Evolutionary conservation across 495 filamentous ascomycete species (phyloP).

Genomic region (Bacidia rubella): DNA sequence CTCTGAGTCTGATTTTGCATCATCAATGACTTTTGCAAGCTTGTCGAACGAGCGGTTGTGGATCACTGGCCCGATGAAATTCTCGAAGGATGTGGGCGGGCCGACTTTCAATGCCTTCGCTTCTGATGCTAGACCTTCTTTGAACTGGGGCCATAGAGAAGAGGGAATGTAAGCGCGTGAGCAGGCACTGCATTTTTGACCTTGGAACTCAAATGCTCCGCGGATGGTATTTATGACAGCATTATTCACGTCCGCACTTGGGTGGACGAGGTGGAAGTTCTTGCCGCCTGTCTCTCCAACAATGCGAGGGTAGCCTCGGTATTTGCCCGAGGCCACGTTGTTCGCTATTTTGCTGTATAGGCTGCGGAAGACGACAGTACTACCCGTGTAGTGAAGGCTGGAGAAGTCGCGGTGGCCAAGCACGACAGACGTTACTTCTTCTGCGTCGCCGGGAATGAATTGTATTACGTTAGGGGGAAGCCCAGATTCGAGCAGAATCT

Average conservation of each 20-base stretch:
- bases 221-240: constrained; percentile 71
- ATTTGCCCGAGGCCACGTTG: constrained; percentile 53
- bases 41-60: constrained; percentile 42
- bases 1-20: constrained; percentile 46
- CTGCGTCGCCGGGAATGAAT: constrained; percentile 68
- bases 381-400: constrained; percentile 69
- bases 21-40: constrained; percentile 42
- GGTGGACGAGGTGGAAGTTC: constrained; percentile 79
- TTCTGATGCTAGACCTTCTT: constrained; percentile 45
- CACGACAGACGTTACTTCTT: constrained; percentile 54
- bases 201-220: constrained; percentile 81
- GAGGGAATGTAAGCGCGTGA: constrained; percentile 62
- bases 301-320: constrained; percentile 64
- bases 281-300: constrained; percentile 84
- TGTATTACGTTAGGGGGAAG: constrained; percentile 70
- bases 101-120: constrained; percentile 55
- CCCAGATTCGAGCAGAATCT: constrained; percentile 78
- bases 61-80: constrained; percentile 46
- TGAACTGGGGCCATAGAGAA: constrained; percentile 47
- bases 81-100: constrained; percentile 50
- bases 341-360: constrained; percentile 58
- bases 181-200: constrained; percentile 79
- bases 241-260: constrained; percentile 58
- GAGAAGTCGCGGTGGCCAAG: constrained; percentile 59
- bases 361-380: constrained; percentile 65